phyloP scores from a whole-genome alignment of 1,139 yeast species.

The Pichia sp. region DNA sequence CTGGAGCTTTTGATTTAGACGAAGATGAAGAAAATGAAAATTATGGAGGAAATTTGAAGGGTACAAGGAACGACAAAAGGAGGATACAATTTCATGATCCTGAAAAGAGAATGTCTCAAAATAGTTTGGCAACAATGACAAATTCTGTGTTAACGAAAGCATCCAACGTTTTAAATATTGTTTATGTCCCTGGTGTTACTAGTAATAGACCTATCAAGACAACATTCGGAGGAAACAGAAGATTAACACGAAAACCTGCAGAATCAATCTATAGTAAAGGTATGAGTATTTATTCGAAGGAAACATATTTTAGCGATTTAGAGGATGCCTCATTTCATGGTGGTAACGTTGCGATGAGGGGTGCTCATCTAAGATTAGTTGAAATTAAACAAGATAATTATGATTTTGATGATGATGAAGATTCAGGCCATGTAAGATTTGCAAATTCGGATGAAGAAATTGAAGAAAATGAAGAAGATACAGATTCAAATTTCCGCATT shows the following conservation, averaged over 20 bases:
- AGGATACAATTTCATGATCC: neutral
- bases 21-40: constrained; percentile 19
- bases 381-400: constrained; percentile 49
- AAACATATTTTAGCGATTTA: constrained; percentile 48
- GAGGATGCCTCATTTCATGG: constrained; percentile 53
- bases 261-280: constrained; percentile 31
- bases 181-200: constrained; percentile 90
- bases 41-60: neutral
- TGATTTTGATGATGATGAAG: constrained; percentile 36
- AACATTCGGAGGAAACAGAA: constrained; percentile 3
- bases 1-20: constrained; percentile 19
- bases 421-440: too few species aligned
- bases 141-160: constrained; percentile 69
- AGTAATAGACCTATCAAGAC: constrained; percentile 33
- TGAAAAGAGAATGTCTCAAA: constrained; percentile 33
- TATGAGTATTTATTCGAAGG: constrained; percentile 45
- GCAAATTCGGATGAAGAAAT: neutral
- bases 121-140: constrained; percentile 41
- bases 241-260: constrained; percentile 13
- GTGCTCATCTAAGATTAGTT: constrained; percentile 55
- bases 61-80: too few species aligned
- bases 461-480: neutral
- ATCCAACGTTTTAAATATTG: constrained; percentile 86
- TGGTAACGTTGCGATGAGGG: constrained; percentile 59
- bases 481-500: constrained; percentile 1